Evolutionary conservation across 495 filamentous ascomycete species (phyloP).

Genomic region (Neurospora sp.): DNA sequence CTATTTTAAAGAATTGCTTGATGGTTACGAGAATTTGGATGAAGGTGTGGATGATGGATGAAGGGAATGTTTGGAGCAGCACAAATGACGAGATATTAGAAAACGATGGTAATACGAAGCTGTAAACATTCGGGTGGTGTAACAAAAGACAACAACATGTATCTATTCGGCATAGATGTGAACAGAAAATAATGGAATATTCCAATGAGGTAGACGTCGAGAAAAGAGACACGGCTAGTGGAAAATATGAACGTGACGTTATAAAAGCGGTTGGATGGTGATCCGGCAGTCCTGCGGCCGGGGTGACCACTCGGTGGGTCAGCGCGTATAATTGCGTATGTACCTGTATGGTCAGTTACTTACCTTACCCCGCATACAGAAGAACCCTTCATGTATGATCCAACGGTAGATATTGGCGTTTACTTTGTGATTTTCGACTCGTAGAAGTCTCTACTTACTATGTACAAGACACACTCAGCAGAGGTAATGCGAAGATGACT

Average conservation of each 20-base stretch:
- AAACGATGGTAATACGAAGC: background rate
- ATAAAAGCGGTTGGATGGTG: background rate
- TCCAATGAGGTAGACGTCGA: background rate
- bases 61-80: background rate
- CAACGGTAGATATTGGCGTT: background rate
- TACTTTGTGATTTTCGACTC: background rate
- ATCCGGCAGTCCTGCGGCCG: background rate
- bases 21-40: background rate
- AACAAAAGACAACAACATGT: background rate
- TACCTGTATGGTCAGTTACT: background rate
- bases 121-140: background rate
- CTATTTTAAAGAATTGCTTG: too few species aligned
- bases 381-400: background rate
- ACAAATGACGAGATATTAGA: background rate
- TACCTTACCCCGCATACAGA: background rate
- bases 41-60: background rate
- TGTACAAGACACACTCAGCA: too few species aligned
- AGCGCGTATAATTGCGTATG: background rate
- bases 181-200: background rate
- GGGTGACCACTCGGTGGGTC: background rate
- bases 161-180: background rate
- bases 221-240: background rate
- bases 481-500: background rate
- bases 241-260: background rate
- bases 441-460: background rate